These are phyloP conservation scores for Yarrowia sp. DNA, from an alignment of 805 yeast genomes.

Conservation along the genomic window DNA sequence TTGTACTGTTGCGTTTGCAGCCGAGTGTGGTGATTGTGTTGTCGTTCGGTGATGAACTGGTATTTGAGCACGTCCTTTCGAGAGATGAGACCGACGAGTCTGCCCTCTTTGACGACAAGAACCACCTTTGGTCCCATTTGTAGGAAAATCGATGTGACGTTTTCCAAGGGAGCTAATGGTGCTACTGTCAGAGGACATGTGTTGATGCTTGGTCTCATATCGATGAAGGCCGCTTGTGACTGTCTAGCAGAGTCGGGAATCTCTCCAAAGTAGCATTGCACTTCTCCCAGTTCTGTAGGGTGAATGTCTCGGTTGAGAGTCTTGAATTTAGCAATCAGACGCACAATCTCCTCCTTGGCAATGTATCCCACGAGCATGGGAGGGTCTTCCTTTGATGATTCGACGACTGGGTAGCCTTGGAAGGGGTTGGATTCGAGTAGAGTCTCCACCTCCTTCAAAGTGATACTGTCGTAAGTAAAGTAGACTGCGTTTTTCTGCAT, in stretches of 20 bases:
- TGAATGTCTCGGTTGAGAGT: conserved; percentile 3
- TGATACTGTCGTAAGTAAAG: conserved; percentile 30
- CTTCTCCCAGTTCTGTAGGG: not conserved
- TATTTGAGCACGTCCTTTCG: conserved; percentile 76
- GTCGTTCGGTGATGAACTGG: conserved; percentile 30
- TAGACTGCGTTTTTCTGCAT: conserved; percentile 36
- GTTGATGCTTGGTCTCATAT: conserved; percentile 31
- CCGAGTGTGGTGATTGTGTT: conserved; percentile 21
- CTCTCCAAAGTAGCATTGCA: conserved; percentile 23
- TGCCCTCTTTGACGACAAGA: conserved; percentile 60
- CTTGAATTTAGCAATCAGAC: conserved; percentile 28
- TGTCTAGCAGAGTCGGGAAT: conserved; percentile 11
- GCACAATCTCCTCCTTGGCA: conserved; percentile 35
- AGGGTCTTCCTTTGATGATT: conserved; percentile 25
- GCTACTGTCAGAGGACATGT: conserved; percentile 62
- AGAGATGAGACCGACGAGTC: conserved; percentile 70
- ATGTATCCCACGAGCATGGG: conserved; percentile 39
- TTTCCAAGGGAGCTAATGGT: conserved; percentile 54
- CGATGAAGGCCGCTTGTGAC: conserved; percentile 8
- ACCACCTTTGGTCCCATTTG: conserved; percentile 78
- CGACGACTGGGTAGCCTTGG: conserved; percentile 43
- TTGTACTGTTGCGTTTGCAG: conserved; percentile 21
- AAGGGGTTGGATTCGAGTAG: conserved; percentile 32
- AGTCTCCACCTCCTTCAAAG: conserved; percentile 32
- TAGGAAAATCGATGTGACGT: conserved; percentile 64